Evolutionary conservation across 176 grass and related monocot genomes (phyloP).

Genomic region (maize (Zea mays)): Zm-B73-REFERENCE-NAM-5.0 NC_050103.1:178561001-178561500

Average conservation of each 20-base stretch:
- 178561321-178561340: slow-evolving; percentile 90
- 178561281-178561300: slow-evolving; percentile 95
- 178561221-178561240: slow-evolving; percentile 99
- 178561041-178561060: neutral
- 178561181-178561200: slow-evolving; percentile 98
- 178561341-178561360: slow-evolving; percentile 99
- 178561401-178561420: slow-evolving; percentile 82
- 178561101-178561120: slow-evolving; percentile 97
- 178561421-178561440: slow-evolving; percentile 64
- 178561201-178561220: slow-evolving; percentile 87
- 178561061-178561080: neutral
- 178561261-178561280: slow-evolving; percentile 79
- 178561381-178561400: slow-evolving; percentile 70
- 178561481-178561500: neutral
- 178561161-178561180: slow-evolving; percentile 97
- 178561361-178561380: slow-evolving; percentile 97
- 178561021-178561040: neutral
- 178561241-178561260: slow-evolving; percentile 83
- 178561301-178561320: slow-evolving; percentile 99
- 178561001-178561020: neutral
- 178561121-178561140: slow-evolving; percentile 78
- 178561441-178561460: slow-evolving; percentile 38
- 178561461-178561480: slow-evolving; percentile 17
- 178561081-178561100: slow-evolving; percentile 69
- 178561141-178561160: slow-evolving; percentile 88